A percentile compares a stretch with the other conserved stretches of the same genome.
phyloP scores from a whole-genome alignment of 2,329 filamentous ascomycete genomes.

The Verticillium klebahnii region DNA sequence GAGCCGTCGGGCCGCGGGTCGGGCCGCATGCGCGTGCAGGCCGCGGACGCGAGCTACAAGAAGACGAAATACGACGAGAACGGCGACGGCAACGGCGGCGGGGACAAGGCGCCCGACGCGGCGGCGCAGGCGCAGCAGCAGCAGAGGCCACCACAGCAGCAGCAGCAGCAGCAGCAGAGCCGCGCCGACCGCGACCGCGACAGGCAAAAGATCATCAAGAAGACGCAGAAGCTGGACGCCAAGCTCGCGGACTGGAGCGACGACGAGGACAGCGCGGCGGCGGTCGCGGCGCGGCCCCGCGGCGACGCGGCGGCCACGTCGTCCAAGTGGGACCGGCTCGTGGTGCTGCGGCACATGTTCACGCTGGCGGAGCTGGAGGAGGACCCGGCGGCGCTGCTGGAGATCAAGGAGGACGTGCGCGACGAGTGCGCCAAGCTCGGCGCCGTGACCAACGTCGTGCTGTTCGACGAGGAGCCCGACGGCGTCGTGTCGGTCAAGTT shows the following conservation, averaged over 20 bases:
- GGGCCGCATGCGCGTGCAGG: constrained; percentile 74
- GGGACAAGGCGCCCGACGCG: constrained; percentile 33
- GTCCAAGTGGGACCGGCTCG: constrained; percentile 68
- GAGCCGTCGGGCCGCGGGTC: constrained; percentile 42
- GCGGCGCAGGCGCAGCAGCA: constrained; percentile 35
- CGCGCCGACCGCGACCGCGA: constrained; percentile 52
- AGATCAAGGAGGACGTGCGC: constrained; percentile 91
- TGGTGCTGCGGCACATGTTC: constrained; percentile 92
- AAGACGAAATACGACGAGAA: constrained; percentile 65
- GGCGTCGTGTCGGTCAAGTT: constrained; percentile 87
- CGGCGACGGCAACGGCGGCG: constrained; percentile 8
- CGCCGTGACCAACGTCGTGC: constrained; percentile 81
- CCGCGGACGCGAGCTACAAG: constrained; percentile 89
- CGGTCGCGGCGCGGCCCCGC: constrained; percentile 16
- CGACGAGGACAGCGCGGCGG: constrained; percentile 59
- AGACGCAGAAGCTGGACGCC: constrained; percentile 85
- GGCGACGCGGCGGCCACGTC: neutral
- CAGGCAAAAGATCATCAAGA: constrained; percentile 85
- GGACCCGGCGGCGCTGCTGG: constrained; percentile 75
- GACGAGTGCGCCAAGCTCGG: constrained; percentile 87
- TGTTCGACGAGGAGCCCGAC: constrained; percentile 82
- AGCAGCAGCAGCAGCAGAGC: constrained; percentile 2
- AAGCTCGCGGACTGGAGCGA: constrained; percentile 95
- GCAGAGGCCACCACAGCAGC: constrained; percentile 19
- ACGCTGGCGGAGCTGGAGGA: constrained; percentile 79